A percentile compares a stretch with the other conserved stretches of the same genome.
Evolutionary conservation across 1,139 yeast genomes (phyloP).

Genomic region (Scheffersomyces cryptocercus): DNA sequence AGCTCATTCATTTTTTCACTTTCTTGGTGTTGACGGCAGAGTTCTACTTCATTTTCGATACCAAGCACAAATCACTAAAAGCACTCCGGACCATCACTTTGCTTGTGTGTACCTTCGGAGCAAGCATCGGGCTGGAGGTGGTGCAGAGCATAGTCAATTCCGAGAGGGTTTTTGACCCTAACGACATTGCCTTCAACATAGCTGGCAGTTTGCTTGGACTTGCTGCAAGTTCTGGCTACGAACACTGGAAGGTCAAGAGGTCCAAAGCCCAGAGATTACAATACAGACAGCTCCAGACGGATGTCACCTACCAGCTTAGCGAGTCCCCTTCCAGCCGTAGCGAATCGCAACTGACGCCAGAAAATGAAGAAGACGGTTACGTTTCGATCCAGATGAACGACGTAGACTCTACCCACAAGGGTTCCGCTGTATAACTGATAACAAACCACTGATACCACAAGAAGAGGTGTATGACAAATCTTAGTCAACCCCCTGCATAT

Average conservation of each 20-base stretch:
- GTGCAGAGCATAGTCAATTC: slow-evolving; percentile 42
- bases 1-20: slow-evolving; percentile 50
- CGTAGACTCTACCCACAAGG: not conserved
- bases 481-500: too few relatives aligned
- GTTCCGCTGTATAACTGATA: too few relatives aligned
- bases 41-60: slow-evolving; percentile 57
- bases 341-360: too few relatives aligned
- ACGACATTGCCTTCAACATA: slow-evolving; percentile 49
- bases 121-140: slow-evolving; percentile 55
- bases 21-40: slow-evolving; percentile 53
- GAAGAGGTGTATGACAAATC: too few relatives aligned
- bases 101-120: slow-evolving; percentile 44
- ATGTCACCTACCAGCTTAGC: slow-evolving; percentile 3
- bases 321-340: too few relatives aligned
- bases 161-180: slow-evolving; percentile 45
- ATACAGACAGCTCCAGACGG: slow-evolving; percentile 11
- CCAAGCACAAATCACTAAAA: slow-evolving; percentile 33
- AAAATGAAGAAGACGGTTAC: slow-evolving; percentile 8
- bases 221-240: slow-evolving; percentile 8
- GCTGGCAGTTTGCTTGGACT: slow-evolving; percentile 35
- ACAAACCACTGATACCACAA: too few relatives aligned
- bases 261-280: slow-evolving; percentile 3
- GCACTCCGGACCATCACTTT: slow-evolving; percentile 43
- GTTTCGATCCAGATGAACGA: slow-evolving; percentile 12
- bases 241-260: not conserved